A percentile compares a stretch with the other conserved stretches of the same genome.
Conservation (phyloP, 768 basidiomycete genomes). For the Pholiota conissans region DNA sequence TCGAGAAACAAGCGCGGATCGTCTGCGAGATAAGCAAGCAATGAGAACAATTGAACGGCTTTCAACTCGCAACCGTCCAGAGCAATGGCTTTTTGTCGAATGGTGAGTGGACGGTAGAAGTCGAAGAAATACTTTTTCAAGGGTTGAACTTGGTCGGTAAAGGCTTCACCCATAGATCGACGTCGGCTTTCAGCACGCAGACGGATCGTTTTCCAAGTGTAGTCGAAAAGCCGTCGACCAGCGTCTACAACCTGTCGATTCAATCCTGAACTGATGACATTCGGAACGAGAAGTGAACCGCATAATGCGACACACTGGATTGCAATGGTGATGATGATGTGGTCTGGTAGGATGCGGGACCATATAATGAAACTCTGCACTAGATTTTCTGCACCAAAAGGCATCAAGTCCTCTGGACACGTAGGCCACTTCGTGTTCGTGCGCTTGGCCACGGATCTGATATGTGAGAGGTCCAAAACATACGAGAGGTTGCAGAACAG, state of each 20-base stretch:
- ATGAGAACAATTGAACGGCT: neutral
- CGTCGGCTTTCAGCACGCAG: neutral
- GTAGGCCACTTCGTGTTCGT: too few relatives aligned
- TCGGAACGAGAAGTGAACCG: neutral
- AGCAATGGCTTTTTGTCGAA: neutral
- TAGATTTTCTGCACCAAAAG: slow-evolving; percentile 3
- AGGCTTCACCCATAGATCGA: neutral
- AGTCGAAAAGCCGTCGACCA: neutral
- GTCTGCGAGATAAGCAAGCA: slow-evolving; percentile 1
- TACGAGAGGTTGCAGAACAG: neutral
- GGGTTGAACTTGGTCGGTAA: neutral
- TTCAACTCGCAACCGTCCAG: neutral
- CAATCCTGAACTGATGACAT: neutral
- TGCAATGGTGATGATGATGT: neutral
- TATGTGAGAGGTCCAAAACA: neutral
- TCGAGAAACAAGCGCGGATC: neutral
- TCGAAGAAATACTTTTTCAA: neutral
- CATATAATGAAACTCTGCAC: neutral
- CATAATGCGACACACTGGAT: slow-evolving; percentile 2
- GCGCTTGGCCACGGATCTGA: neutral
- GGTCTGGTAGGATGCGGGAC: neutral
- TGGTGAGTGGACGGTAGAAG: neutral
- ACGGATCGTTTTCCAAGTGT: neutral
- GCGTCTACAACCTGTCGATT: neutral
- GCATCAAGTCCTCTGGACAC: neutral